Evolutionary conservation across 768 basidiomycete species (phyloP).

Genomic region (Amylocystis lapponica): DNA sequence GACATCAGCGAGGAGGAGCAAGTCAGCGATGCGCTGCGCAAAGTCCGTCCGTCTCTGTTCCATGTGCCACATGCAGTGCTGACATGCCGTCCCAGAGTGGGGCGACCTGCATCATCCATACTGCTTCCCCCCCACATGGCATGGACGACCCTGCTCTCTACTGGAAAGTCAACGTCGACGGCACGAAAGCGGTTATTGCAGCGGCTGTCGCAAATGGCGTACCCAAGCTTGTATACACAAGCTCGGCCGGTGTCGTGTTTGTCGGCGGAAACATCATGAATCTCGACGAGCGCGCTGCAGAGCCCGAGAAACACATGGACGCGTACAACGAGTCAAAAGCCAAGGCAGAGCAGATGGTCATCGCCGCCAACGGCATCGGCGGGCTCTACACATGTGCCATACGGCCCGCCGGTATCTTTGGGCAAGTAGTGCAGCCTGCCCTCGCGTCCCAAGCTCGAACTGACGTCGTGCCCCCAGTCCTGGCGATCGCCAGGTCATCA

Average conservation of each 20-base stretch:
- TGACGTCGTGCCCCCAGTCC: constrained; percentile 43
- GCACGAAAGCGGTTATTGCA: constrained; percentile 79
- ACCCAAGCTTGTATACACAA: constrained; percentile 89
- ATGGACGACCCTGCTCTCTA: constrained; percentile 65
- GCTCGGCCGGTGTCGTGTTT: constrained; percentile 87
- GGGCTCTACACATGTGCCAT: constrained; percentile 87
- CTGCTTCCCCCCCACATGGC: constrained; percentile 79
- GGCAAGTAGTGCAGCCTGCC: constrained; percentile 46
- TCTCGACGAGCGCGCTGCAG: constrained; percentile 81
- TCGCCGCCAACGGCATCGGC: constrained; percentile 80
- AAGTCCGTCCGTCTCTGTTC: constrained; percentile 38
- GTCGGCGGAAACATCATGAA: constrained; percentile 76
- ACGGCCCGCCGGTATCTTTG: constrained; percentile 93
- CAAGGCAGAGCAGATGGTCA: constrained; percentile 75
- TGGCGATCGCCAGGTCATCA: constrained; percentile 83
- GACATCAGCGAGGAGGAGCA: constrained; percentile 79
- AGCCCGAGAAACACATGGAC: constrained; percentile 72
- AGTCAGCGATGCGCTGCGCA: constrained; percentile 66
- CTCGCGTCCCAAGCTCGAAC: not conserved
- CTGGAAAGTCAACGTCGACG: constrained; percentile 91
- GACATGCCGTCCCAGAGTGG: constrained; percentile 45
- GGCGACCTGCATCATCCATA: constrained; percentile 91
- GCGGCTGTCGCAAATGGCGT: constrained; percentile 71
- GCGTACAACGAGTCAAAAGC: constrained; percentile 95
- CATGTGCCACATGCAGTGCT: not conserved